Percentiles rank a stretch among this genome's conserved stretches.
Conservation (phyloP, 345 rosid genomes). For the Populus alba region DNA sequence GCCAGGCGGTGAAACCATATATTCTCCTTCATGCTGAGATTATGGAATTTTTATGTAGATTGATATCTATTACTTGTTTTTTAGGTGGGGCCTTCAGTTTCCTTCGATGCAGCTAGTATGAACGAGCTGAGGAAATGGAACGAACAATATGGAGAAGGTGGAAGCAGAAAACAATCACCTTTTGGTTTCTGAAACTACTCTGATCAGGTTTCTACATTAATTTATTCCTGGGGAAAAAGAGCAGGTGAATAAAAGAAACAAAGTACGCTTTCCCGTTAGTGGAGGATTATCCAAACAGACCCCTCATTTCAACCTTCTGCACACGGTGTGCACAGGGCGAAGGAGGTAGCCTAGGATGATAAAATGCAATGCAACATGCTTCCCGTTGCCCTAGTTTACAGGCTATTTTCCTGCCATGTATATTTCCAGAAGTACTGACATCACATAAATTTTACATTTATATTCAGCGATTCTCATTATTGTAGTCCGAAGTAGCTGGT, state of each 20-base stretch:
- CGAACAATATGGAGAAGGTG: slow-evolving; percentile 96
- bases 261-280: neutral
- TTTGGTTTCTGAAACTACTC: slow-evolving; percentile 63
- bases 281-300: no score
- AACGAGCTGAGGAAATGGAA: slow-evolving; percentile 98
- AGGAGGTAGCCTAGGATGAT: neutral
- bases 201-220: neutral
- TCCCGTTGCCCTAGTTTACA: neutral
- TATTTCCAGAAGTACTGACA: neutral
- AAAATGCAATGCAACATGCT: neutral
- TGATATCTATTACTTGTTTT: neutral
- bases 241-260: neutral
- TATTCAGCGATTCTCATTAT: neutral
- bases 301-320: neutral
- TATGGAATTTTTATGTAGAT: neutral
- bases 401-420: neutral
- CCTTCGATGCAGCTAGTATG: slow-evolving; percentile 88
- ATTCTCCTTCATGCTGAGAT: neutral
- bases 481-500: neutral
- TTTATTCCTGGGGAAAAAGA: neutral
- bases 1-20: neutral
- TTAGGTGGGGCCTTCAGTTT: slow-evolving; percentile 92
- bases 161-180: slow-evolving; percentile 77
- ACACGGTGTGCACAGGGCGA: neutral
- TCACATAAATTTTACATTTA: neutral